Percentiles rank a stretch among this genome's conserved stretches.
Evolutionary conservation across 345 rosid species (phyloP).

Genomic region (Hypericum androsaemum): DNA sequence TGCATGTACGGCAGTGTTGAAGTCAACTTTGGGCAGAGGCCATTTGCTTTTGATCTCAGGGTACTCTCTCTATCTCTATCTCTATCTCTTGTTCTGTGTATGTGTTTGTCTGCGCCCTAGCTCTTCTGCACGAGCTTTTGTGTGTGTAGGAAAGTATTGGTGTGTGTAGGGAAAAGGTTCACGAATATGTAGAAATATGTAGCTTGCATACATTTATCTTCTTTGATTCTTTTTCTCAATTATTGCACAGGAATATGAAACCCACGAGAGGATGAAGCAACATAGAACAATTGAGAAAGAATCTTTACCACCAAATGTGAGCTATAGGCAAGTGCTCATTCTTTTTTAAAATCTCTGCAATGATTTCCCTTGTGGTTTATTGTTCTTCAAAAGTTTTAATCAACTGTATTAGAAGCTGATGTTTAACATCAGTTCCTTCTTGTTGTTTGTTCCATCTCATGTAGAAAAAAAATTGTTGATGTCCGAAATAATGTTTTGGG

Average conservation of each 20-base stretch:
- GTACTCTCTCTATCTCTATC: conserved; percentile 14
- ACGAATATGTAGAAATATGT: not conserved
- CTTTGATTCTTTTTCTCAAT: not conserved
- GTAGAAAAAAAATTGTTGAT: too few species aligned
- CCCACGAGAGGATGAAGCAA: conserved; percentile 65
- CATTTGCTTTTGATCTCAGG: conserved; percentile 76
- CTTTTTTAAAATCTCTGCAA: not conserved
- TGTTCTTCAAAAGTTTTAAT: too few species aligned
- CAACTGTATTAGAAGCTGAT: too few species aligned
- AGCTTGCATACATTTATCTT: not conserved
- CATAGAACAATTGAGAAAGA: conserved; percentile 49
- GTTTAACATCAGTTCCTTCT: too few species aligned
- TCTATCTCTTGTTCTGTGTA: not conserved
- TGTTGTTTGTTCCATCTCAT: too few species aligned
- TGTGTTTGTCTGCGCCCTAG: too few species aligned
- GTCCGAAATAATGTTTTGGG: too few species aligned
- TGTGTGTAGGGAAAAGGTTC: too few species aligned
- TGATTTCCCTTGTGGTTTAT: too few species aligned
- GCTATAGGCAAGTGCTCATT: conserved; percentile 49
- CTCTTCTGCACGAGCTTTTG: too few species aligned
- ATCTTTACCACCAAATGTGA: conserved; percentile 49
- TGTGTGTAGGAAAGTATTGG: too few species aligned
- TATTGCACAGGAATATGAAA: conserved; percentile 57
- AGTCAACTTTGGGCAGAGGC: conserved; percentile 80
- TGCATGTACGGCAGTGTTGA: conserved; percentile 47